Evolutionary conservation across 2,329 filamentous ascomycete species (phyloP), one percentile per base, ranked within the genome.

Genomic region (Monilinia fructigena): DNA sequence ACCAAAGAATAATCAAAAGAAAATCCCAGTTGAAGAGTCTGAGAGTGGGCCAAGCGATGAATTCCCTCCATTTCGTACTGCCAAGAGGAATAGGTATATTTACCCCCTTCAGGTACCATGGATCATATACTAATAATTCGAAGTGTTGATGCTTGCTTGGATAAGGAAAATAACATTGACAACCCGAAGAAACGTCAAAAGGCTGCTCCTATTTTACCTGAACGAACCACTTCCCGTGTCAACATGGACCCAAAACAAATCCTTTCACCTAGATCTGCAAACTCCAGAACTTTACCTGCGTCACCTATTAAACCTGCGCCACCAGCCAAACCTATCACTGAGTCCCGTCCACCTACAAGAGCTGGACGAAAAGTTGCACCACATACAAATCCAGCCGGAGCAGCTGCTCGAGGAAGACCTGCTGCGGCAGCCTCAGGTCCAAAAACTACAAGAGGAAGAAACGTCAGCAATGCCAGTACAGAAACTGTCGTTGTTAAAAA

Each of bases 181-280:
- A 88, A 88, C 70, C 86, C 89, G 3, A 94, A 94, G 82, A 93
- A 93, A 79, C 82, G 79, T 26, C 69, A 75, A 35, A 77, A 76
- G 50, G 75, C 75, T 47, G 75, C 78, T 14, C 80, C 73, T 63
- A 68, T 69, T 14, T 70, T 72, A 52, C 71, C 72, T 55, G 78
- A 60, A 18, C 66, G 77, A 75, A 63, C 78, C 75, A 66, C 81
- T 78, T 26, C 79, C 79, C 67, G 81, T 69, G 72, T 78, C 71
- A 74, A 78, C 72, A 73, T 81, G 69, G 73, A 80, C 70, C 77
- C 85, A 68, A 79, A 82, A 60, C 83, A 89, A 76, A 84, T 96
- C 48, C 82, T 96, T 3, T 96, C 93, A 1, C 92, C 92, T 35
- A 89, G 91, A 63, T 93, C 91, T 0, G 89, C 89, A 67, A 96